Percentiles rank a stretch among this genome's conserved stretches.
Conservation (phyloP, 495 filamentous ascomycete species). For the Penicillium argentinense region DNA sequence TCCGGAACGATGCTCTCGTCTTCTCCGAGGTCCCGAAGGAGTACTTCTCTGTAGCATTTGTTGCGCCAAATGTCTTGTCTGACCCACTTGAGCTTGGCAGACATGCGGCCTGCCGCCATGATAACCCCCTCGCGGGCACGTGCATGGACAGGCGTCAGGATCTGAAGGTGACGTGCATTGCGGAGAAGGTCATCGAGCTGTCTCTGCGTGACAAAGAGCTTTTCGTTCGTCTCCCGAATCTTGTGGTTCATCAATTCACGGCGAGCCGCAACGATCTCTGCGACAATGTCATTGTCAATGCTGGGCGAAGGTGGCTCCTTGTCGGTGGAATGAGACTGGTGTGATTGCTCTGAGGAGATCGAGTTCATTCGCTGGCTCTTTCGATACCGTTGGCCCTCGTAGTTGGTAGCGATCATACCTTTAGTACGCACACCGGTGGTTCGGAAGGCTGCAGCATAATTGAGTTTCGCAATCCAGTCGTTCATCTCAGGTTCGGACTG, state of each 20-base stretch:
- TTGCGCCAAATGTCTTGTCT: conserved; percentile 91
- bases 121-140: conserved; percentile 85
- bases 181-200: conserved; percentile 79
- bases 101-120: conserved; percentile 77
- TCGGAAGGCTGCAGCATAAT: conserved; percentile 92
- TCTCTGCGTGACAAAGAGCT: conserved; percentile 67
- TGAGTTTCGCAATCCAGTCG: conserved; percentile 95
- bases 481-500: conserved; percentile 89
- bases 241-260: conserved; percentile 78
- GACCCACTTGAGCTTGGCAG: conserved; percentile 89
- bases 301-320: conserved; percentile 48
- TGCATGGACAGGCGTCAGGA: conserved; percentile 83
- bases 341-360: conserved; percentile 37
- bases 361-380: conserved; percentile 67
- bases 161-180: conserved; percentile 88
- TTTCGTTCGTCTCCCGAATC: conserved; percentile 81
- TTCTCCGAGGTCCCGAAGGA: conserved; percentile 80
- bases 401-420: conserved; percentile 78
- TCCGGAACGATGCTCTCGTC: conserved; percentile 42
- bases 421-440: conserved; percentile 90
- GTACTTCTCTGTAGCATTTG: conserved; percentile 86
- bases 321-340: conserved; percentile 26
- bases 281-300: conserved; percentile 77
- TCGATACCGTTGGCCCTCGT: conserved; percentile 78
- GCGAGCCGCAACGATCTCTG: conserved; percentile 78